These are phyloP conservation scores for Trichophyton rubrum DNA, from an alignment of 2,329 filamentous ascomycete genomes.

Conservation along the genomic window DNA sequence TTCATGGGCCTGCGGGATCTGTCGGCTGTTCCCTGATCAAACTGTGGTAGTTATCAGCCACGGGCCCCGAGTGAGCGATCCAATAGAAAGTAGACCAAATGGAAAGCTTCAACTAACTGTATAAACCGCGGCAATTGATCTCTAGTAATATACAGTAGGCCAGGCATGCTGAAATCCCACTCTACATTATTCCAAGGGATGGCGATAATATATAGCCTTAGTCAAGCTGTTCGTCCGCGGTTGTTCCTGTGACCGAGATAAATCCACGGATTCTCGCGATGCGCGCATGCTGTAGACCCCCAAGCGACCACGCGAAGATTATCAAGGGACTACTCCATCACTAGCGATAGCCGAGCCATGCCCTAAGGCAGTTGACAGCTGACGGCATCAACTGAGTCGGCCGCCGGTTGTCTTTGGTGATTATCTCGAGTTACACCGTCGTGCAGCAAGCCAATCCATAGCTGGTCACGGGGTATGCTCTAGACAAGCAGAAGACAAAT, in stretches of 20 bases:
- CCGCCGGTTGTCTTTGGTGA: not conserved
- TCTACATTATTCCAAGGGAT: too few relatives aligned
- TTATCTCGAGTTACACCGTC: not conserved
- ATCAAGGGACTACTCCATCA: too few relatives aligned
- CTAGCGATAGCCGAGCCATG: too few relatives aligned
- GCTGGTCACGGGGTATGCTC: not conserved
- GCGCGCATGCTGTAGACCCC: too few relatives aligned
- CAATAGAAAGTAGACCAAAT: not conserved
- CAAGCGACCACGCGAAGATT: too few relatives aligned
- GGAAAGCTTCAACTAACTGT: not conserved
- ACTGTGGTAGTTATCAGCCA: not conserved
- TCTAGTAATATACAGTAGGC: too few relatives aligned
- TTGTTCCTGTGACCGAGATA: not conserved
- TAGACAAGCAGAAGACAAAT: not conserved
- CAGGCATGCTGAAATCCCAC: too few relatives aligned
- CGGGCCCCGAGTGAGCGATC: not conserved
- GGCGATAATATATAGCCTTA: not conserved
- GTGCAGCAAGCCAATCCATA: not conserved
- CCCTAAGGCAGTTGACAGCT: not conserved
- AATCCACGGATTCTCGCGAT: not conserved
- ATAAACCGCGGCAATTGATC: too few relatives aligned
- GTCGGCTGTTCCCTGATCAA: not conserved
- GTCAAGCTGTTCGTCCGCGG: not conserved
- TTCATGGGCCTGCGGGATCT: not conserved
- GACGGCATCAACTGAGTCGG: constrained; percentile 1